Percentiles rank a stretch among this genome's conserved stretches.
Evolutionary conservation across 2,329 filamentous ascomycete genomes (phyloP).

Genomic region (Fusarium agapanthi): DNA sequence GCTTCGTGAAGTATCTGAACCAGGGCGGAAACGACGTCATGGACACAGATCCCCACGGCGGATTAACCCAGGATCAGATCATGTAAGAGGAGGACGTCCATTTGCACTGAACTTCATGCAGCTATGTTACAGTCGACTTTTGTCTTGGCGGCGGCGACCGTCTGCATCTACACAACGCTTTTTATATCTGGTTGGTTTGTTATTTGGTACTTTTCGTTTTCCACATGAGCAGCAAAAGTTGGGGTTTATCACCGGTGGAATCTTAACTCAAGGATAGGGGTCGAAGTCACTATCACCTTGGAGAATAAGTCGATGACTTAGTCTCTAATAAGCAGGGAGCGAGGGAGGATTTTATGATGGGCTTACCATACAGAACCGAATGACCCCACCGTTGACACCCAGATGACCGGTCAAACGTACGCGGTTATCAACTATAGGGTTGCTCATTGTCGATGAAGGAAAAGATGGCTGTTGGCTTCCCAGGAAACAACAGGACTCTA

Average conservation of each 20-base stretch:
- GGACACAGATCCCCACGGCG: constrained; percentile 80
- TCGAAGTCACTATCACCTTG: constrained; percentile 29
- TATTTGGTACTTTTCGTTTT: constrained; percentile 30
- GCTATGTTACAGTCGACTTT: constrained; percentile 9
- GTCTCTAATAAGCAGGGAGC: constrained; percentile 35
- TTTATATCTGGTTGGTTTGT: constrained; percentile 35
- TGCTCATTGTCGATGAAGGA: constrained; percentile 35
- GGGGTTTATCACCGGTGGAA: constrained; percentile 35
- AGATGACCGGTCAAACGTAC: constrained; percentile 19
- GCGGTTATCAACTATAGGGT: constrained; percentile 26
- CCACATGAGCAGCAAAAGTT: constrained; percentile 39
- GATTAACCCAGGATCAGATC: constrained; percentile 96
- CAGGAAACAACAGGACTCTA: constrained; percentile 36
- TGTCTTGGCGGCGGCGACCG: constrained; percentile 5
- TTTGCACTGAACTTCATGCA: constrained; percentile 14
- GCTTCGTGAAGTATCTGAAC: constrained; percentile 92
- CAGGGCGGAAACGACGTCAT: constrained; percentile 74
- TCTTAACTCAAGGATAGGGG: constrained; percentile 32
- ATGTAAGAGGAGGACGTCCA: constrained; percentile 68
- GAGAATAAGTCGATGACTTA: constrained; percentile 34
- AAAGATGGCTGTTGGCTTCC: constrained; percentile 22
- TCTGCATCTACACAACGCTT: constrained; percentile 11
- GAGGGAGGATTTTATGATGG: constrained; percentile 23
- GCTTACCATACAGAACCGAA: constrained; percentile 29
- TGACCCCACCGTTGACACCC: constrained; percentile 20